These are phyloP conservation scores for Aureobasidium sp. DNA, from an alignment of 2,329 filamentous ascomycete genomes.

Conservation along the genomic window DNA sequence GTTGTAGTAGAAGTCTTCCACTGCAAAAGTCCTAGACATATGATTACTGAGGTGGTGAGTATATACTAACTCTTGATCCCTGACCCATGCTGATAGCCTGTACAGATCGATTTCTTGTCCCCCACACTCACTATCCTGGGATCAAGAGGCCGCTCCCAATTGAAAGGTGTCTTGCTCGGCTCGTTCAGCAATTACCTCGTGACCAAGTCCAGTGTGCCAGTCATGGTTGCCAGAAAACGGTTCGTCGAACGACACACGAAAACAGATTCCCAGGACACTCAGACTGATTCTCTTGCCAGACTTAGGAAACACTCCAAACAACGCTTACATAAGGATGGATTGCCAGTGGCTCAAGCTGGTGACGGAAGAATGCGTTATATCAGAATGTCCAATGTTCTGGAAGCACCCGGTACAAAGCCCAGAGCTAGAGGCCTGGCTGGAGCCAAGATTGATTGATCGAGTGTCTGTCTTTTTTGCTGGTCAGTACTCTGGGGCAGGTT, in stretches of 20 bases:
- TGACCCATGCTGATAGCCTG: background rate
- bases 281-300: slow-evolving; percentile 10
- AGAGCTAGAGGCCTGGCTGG: slow-evolving; percentile 14
- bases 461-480: background rate
- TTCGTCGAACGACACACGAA: slow-evolving; percentile 3
- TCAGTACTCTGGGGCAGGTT: background rate
- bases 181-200: slow-evolving; percentile 98
- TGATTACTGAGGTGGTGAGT: slow-evolving; percentile 82
- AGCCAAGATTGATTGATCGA: slow-evolving; percentile 16
- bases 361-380: slow-evolving; percentile 15
- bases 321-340: slow-evolving; percentile 15
- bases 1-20: slow-evolving; percentile 95
- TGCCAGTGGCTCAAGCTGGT: slow-evolving; percentile 14
- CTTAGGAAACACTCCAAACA: slow-evolving; percentile 16
- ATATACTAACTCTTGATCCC: background rate
- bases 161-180: slow-evolving; percentile 90
- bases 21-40: slow-evolving; percentile 93
- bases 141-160: slow-evolving; percentile 78
- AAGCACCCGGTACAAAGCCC: slow-evolving; percentile 13
- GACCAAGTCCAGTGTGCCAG: slow-evolving; percentile 90
- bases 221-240: slow-evolving; percentile 87
- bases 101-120: slow-evolving; percentile 73
- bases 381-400: slow-evolving; percentile 16
- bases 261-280: background rate
- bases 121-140: slow-evolving; percentile 91